Evolutionary conservation across 257 asterid genomes (phyloP).

Genomic region (Solanum sejunctum): DNA sequence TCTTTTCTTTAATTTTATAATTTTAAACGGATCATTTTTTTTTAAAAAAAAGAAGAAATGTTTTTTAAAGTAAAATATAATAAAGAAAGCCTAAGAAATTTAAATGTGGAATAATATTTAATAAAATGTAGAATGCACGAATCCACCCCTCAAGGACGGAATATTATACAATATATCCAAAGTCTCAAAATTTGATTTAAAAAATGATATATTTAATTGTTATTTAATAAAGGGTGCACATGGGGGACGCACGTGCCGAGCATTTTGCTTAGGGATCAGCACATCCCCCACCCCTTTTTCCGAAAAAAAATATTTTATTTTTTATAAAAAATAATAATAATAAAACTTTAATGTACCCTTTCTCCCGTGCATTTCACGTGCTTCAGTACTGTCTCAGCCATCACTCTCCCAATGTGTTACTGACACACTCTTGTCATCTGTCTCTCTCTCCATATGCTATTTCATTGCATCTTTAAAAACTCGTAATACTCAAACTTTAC

Average conservation of each 20-base stretch:
- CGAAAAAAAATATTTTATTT: background rate
- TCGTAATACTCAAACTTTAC: background rate
- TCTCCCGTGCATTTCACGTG: conserved; percentile 40
- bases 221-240: background rate
- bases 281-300: conserved; percentile 7
- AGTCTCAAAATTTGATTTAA: background rate
- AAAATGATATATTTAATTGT: background rate
- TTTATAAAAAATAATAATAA: background rate
- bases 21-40: too few species aligned
- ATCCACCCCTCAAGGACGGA: background rate
- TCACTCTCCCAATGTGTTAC: background rate
- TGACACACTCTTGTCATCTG: background rate
- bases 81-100: too few species aligned
- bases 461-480: background rate
- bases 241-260: conserved; percentile 39
- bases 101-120: too few species aligned
- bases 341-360: background rate
- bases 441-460: background rate
- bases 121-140: background rate
- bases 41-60: too few species aligned
- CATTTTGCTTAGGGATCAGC: conserved; percentile 54
- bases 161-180: background rate
- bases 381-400: conserved; percentile 20
- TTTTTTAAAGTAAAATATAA: too few species aligned
- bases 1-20: background rate